A percentile compares a stretch with the other conserved stretches of the same genome.
phyloP scores from a whole-genome alignment of 75 land plant species.

The Picea sitchensis region DNA sequence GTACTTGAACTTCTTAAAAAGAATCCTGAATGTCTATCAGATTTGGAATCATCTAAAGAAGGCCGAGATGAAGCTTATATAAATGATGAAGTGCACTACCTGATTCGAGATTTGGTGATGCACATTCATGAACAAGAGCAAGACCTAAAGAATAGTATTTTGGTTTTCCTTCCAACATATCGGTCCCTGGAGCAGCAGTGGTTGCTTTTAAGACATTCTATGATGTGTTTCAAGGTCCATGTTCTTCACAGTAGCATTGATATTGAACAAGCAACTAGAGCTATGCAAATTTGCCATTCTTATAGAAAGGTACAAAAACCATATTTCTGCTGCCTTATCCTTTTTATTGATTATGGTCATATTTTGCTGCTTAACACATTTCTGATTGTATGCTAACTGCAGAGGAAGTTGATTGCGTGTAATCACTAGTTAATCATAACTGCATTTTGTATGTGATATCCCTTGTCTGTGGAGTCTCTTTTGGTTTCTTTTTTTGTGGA shows the following conservation, averaged over 20 bases:
- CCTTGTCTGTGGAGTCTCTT: too few species aligned
- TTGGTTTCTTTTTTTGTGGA: too few species aligned
- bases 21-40: conserved; percentile 19
- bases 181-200: conserved; percentile 75
- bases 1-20: conserved; percentile 38
- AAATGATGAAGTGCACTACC: conserved; percentile 44
- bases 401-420: too few species aligned
- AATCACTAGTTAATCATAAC: too few species aligned
- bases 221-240: conserved; percentile 43
- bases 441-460: too few species aligned
- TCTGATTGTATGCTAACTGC: too few species aligned
- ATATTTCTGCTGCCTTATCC: neutral
- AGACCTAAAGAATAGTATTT: conserved; percentile 65
- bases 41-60: conserved; percentile 24
- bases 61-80: conserved; percentile 39
- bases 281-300: conserved; percentile 62
- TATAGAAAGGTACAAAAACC: conserved; percentile 49
- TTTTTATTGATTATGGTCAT: neutral
- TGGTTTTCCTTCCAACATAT: conserved; percentile 86
- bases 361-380: neutral
- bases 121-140: conserved; percentile 67
- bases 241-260: conserved; percentile 88
- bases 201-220: conserved; percentile 38
- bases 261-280: conserved; percentile 55
- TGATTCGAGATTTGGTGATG: conserved; percentile 62